Evolutionary conservation across 1,284 basidiomycete genomes (phyloP).

Genomic region (Pseudozyma thailandica): DNA sequence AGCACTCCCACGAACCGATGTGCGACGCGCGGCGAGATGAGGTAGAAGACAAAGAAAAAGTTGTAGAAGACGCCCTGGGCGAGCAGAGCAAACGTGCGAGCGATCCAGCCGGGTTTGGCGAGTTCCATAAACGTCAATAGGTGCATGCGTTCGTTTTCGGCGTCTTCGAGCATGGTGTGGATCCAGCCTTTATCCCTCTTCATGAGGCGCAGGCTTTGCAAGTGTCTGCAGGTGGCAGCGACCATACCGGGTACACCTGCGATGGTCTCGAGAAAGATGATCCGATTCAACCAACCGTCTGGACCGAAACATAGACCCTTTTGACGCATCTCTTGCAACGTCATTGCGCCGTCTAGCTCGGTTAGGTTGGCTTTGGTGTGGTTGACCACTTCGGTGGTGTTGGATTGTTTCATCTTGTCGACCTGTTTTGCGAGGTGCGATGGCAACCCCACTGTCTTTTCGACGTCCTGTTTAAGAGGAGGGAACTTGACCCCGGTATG

Average conservation of each 20-base stretch:
- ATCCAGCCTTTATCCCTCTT: slow-evolving; percentile 60
- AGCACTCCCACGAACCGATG: slow-evolving; percentile 95
- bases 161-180: slow-evolving; percentile 58
- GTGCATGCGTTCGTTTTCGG: slow-evolving; percentile 61
- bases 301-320: slow-evolving; percentile 56
- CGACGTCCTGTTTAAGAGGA: slow-evolving; percentile 35
- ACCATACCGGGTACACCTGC: slow-evolving; percentile 91
- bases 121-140: slow-evolving; percentile 49
- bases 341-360: slow-evolving; percentile 40
- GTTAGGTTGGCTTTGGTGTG: slow-evolving; percentile 16
- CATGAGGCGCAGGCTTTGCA: slow-evolving; percentile 52
- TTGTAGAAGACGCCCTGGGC: slow-evolving; percentile 74
- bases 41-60: slow-evolving; percentile 74
- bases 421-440: slow-evolving; percentile 28
- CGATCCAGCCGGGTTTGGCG: slow-evolving; percentile 46
- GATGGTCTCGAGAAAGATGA: slow-evolving; percentile 72
- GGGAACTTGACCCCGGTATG: slow-evolving; percentile 49
- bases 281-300: slow-evolving; percentile 55
- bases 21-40: slow-evolving; percentile 82
- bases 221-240: slow-evolving; percentile 84
- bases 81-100: slow-evolving; percentile 54
- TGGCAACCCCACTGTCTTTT: slow-evolving; percentile 39
- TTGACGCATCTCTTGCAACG: slow-evolving; percentile 52
- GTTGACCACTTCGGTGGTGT: slow-evolving; percentile 15
- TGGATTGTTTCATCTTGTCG: slow-evolving; percentile 21